Evolutionary conservation across 2,329 filamentous ascomycete genomes (phyloP).

Genomic region (Xylariales sp.): DNA sequence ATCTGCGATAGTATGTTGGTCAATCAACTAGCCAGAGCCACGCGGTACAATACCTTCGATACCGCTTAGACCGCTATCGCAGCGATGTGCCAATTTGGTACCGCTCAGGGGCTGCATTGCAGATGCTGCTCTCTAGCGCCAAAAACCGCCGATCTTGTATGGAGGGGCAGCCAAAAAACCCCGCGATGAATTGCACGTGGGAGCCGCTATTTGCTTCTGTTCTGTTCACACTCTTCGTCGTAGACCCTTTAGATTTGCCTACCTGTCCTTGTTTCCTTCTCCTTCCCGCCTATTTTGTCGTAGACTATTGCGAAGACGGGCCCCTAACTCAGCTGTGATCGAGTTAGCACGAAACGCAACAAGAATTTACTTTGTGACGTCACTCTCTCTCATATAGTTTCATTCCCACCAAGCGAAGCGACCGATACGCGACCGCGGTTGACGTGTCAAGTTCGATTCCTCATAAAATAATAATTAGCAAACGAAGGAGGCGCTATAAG

Average conservation of each 20-base stretch:
- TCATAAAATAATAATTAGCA: background rate
- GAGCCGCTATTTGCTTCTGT: constrained; percentile 21
- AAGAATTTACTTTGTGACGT: constrained; percentile 6
- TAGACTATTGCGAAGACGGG: background rate
- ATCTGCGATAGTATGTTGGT: background rate
- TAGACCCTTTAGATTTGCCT: constrained; percentile 1
- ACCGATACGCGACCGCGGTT: constrained; percentile 6
- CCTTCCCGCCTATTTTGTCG: background rate
- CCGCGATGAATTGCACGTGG: constrained; percentile 33
- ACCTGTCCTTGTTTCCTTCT: background rate
- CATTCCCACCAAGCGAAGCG: constrained; percentile 9
- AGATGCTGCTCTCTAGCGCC: constrained; percentile 8
- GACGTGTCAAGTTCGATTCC: background rate
- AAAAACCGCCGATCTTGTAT: constrained; percentile 28
- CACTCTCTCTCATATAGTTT: constrained; percentile 10
- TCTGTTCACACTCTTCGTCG: constrained; percentile 7
- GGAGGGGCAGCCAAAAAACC: constrained; percentile 31
- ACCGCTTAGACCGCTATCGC: constrained; percentile 12
- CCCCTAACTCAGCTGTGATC: background rate
- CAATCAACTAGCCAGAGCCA: background rate
- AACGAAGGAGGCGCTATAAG: background rate
- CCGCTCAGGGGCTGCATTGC: constrained; percentile 16
- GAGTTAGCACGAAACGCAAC: background rate
- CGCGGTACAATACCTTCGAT: background rate
- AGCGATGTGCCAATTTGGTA: background rate